Conservation (phyloP, 306 rosid species). For the Acacia acuminata region DNA sequence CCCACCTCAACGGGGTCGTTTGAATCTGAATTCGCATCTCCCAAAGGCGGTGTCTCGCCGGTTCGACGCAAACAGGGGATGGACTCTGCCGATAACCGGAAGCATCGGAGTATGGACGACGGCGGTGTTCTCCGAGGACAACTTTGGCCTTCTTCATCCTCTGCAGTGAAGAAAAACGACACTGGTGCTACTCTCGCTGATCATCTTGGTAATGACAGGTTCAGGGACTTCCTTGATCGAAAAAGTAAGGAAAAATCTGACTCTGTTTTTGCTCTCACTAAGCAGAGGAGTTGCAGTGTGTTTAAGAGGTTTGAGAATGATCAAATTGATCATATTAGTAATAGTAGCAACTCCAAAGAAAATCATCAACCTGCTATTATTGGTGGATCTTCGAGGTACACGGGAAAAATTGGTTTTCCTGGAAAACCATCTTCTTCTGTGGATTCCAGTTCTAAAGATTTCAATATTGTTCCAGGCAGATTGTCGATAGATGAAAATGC, state of each 20-base stretch:
- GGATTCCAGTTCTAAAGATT: constrained; percentile 14
- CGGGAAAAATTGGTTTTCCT: constrained; percentile 25
- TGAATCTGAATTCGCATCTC: constrained; percentile 35
- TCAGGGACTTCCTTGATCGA: constrained; percentile 38
- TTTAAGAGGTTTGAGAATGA: constrained; percentile 31
- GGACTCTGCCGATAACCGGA: constrained; percentile 16
- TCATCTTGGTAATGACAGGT: constrained; percentile 65
- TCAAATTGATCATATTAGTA: background rate
- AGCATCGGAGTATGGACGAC: constrained; percentile 41
- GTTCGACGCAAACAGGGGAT: constrained; percentile 40
- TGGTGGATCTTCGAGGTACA: constrained; percentile 51
- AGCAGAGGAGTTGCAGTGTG: constrained; percentile 43
- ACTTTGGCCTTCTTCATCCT: constrained; percentile 69
- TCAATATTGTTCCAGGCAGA: constrained; percentile 48
- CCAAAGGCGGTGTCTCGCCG: constrained; percentile 49
- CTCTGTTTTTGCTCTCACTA: constrained; percentile 27
- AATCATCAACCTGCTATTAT: constrained; percentile 30
- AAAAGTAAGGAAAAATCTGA: background rate
- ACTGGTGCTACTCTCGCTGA: constrained; percentile 58
- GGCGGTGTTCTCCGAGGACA: constrained; percentile 39
- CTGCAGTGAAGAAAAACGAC: constrained; percentile 34
- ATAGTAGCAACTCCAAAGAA: constrained; percentile 44
- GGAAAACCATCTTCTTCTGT: constrained; percentile 25
- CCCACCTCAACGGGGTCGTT: constrained; percentile 32
- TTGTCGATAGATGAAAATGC: constrained; percentile 53